Evolutionary conservation across 164 flowering plant species (phyloP).

Genomic region (Stephania cephalantha): DNA sequence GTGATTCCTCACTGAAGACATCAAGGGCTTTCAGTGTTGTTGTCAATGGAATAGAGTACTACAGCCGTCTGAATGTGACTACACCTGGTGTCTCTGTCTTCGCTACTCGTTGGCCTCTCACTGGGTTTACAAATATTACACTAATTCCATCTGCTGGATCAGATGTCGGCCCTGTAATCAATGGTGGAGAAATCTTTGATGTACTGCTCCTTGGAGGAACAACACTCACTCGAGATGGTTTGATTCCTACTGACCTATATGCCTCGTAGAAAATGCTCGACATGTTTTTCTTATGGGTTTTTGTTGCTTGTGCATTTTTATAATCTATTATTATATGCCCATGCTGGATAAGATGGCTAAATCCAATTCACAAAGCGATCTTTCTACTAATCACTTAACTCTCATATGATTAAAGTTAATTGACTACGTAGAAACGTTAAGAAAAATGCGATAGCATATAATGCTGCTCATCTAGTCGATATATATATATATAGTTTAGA

Average conservation of each 20-base stretch:
- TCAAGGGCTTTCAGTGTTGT: slow-evolving; percentile 39
- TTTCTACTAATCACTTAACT: too few relatives aligned
- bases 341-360: too few relatives aligned
- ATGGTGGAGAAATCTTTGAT: slow-evolving; percentile 76
- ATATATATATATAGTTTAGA: neutral
- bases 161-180: slow-evolving; percentile 54
- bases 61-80: slow-evolving; percentile 36
- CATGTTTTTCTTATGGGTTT: slow-evolving; percentile 1
- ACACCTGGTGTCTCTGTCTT: slow-evolving; percentile 60
- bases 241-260: slow-evolving; percentile 8
- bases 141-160: slow-evolving; percentile 55
- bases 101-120: slow-evolving; percentile 71
- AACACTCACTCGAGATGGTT: slow-evolving; percentile 82
- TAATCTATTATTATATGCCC: too few relatives aligned
- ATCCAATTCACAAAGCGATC: neutral
- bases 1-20: slow-evolving; percentile 12
- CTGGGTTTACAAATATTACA: slow-evolving; percentile 54
- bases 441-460: neutral
- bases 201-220: slow-evolving; percentile 55
- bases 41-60: slow-evolving; percentile 51
- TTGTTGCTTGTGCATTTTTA: too few relatives aligned
- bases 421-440: neutral
- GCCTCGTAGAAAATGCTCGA: neutral
- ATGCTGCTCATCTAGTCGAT: neutral
- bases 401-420: too few relatives aligned